Percentiles rank a stretch among this genome's conserved stretches.
These are phyloP conservation scores for Onygenales sp. DNA, from an alignment of 2,329 filamentous ascomycete genomes.

Conservation along the genomic window DNA sequence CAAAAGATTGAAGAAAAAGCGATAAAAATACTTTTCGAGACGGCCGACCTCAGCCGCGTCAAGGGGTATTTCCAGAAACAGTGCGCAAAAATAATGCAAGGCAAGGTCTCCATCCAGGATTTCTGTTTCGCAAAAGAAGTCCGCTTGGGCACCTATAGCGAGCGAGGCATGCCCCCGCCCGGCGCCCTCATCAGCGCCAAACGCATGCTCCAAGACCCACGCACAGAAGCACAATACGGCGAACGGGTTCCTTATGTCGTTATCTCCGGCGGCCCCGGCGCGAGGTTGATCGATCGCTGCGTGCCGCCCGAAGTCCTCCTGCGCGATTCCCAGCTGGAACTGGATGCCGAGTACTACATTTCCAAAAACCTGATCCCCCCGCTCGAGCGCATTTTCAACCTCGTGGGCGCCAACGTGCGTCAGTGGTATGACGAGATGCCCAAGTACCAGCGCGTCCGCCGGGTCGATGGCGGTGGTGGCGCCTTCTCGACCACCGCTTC, in stretches of 20 bases:
- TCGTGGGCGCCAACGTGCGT: slow-evolving; percentile 83
- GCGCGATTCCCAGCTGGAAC: slow-evolving; percentile 62
- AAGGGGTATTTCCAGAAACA: slow-evolving; percentile 85
- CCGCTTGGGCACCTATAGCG: slow-evolving; percentile 77
- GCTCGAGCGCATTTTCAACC: slow-evolving; percentile 89
- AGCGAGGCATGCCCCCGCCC: slow-evolving; percentile 68
- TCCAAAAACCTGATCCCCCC: slow-evolving; percentile 91
- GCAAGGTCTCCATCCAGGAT: slow-evolving; percentile 80
- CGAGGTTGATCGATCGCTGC: slow-evolving; percentile 78
- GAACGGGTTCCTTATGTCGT: slow-evolving; percentile 95
- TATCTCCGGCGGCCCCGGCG: slow-evolving; percentile 75
- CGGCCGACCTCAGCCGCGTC: slow-evolving; percentile 76
- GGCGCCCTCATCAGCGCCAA: slow-evolving; percentile 82
- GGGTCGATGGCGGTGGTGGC: slow-evolving; percentile 37
- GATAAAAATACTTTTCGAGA: slow-evolving; percentile 80
- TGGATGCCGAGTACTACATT: slow-evolving; percentile 97
- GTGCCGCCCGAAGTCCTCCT: slow-evolving; percentile 79
- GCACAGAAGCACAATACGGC: slow-evolving; percentile 86
- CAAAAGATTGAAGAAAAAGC: slow-evolving; percentile 95
- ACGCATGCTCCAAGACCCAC: slow-evolving; percentile 75
- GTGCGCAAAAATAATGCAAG: slow-evolving; percentile 86
- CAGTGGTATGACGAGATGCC: slow-evolving; percentile 97
- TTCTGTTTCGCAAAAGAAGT: slow-evolving; percentile 95
- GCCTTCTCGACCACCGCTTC: slow-evolving; percentile 15
- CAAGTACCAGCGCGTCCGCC: slow-evolving; percentile 67